phyloP scores from a whole-genome alignment of 768 basidiomycete genomes.

The Mycena vitilis region DNA sequence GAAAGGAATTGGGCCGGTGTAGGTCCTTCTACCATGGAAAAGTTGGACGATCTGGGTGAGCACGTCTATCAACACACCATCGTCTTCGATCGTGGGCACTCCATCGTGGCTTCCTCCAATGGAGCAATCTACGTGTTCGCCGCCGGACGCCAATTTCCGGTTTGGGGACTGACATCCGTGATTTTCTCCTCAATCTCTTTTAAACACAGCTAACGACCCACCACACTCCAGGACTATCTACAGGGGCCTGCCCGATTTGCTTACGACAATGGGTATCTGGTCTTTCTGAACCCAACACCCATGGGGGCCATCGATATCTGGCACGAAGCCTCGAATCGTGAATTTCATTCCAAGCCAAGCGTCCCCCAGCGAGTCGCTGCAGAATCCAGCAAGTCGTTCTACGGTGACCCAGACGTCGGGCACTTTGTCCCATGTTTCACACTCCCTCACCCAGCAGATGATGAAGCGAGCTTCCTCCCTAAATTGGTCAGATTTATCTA shows the following conservation, averaged over 20 bases:
- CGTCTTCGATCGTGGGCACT: not conserved
- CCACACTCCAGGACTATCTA: conserved; percentile 6
- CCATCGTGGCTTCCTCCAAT: not conserved
- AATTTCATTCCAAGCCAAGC: not conserved
- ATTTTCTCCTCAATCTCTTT: not conserved
- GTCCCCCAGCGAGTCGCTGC: not conserved
- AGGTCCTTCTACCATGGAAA: conserved; percentile 3
- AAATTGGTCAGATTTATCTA: not conserved
- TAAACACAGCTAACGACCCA: not conserved
- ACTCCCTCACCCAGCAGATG: not conserved
- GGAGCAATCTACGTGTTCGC: conserved; percentile 1
- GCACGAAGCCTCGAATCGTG: not conserved
- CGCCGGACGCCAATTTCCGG: not conserved
- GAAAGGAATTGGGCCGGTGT: conserved; percentile 17
- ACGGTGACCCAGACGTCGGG: conserved; percentile 6
- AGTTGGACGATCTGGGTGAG: not conserved
- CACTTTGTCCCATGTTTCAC: conserved; percentile 17
- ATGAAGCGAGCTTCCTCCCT: not conserved
- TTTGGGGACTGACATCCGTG: conserved; percentile 15
- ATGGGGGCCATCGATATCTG: conserved; percentile 3
- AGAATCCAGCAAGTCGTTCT: not conserved
- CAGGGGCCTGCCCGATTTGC: conserved; percentile 1
- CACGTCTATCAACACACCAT: not conserved
- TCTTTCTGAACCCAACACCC: not conserved
- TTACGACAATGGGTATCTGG: conserved; percentile 16